These are phyloP conservation scores for Globisporangium orthogonon DNA, from an alignment of 352 stramenopile genomes.

Conservation along the genomic window DNA sequence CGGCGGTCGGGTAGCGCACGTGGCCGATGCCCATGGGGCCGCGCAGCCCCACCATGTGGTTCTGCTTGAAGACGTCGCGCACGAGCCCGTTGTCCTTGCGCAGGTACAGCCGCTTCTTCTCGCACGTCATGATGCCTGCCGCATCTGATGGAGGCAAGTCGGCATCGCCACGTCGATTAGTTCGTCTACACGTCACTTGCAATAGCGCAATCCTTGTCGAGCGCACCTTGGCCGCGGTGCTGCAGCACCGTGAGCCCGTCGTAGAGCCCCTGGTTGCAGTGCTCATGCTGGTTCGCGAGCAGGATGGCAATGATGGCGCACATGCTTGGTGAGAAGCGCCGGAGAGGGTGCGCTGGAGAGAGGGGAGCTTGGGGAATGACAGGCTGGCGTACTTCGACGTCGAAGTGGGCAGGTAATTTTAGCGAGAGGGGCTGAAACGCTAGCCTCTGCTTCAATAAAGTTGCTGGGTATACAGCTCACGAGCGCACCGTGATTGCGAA, in stretches of 20 bases:
- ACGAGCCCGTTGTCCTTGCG: slow-evolving; percentile 98
- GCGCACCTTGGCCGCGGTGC: slow-evolving; percentile 93
- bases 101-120: slow-evolving; percentile 92
- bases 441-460: not conserved
- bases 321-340: slow-evolving; percentile 42
- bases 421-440: not conserved
- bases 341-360: not conserved
- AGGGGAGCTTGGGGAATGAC: not conserved
- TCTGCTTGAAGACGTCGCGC: slow-evolving; percentile 98
- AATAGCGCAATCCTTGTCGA: not conserved
- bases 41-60: slow-evolving; percentile 95
- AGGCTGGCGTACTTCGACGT: slow-evolving; percentile 2
- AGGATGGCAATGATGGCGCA: slow-evolving; percentile 97
- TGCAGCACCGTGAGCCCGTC: slow-evolving; percentile 97
- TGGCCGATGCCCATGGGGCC: slow-evolving; percentile 97
- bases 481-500: not conserved
- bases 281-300: slow-evolving; percentile 92
- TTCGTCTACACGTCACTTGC: too few species aligned
- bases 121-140: slow-evolving; percentile 95
- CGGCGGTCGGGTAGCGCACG: slow-evolving; percentile 97
- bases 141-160: slow-evolving; percentile 37
- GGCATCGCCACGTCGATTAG: not conserved
- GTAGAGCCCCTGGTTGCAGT: slow-evolving; percentile 94
- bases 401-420: not conserved
- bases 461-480: not conserved